These are phyloP conservation scores for Ustilago tritici DNA, from an alignment of 1,284 basidiomycete genomes.

Conservation along the genomic window DNA sequence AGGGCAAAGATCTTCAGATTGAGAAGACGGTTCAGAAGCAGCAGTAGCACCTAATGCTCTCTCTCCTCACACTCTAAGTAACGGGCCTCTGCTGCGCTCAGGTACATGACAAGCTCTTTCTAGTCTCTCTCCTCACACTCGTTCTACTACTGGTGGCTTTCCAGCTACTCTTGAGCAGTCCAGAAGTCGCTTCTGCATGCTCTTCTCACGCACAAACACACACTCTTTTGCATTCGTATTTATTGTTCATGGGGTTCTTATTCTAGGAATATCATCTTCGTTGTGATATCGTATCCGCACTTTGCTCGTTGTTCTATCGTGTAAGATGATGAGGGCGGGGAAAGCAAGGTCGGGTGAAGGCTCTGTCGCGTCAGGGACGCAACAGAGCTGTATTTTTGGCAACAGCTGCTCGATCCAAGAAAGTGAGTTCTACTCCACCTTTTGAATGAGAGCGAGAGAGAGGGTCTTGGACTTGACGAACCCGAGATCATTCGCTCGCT, in stretches of 20 bases:
- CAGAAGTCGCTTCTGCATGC: not conserved
- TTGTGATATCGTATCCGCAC: not conserved
- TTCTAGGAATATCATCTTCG: slow-evolving; percentile 1
- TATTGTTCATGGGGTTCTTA: not conserved
- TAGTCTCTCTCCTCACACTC: slow-evolving; percentile 1
- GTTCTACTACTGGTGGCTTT: not conserved
- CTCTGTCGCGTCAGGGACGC: not conserved
- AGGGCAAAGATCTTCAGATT: slow-evolving; percentile 5
- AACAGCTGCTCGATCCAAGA: slow-evolving; percentile 1
- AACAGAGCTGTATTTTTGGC: not conserved
- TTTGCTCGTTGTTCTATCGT: not conserved
- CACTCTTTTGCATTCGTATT: slow-evolving; percentile 1
- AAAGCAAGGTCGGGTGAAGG: slow-evolving; percentile 5
- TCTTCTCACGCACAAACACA: not conserved
- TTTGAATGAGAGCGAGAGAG: too few species aligned
- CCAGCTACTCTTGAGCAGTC: not conserved
- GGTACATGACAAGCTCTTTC: not conserved
- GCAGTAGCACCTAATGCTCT: slow-evolving; percentile 16
- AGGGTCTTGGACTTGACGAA: not conserved
- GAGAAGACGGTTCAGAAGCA: slow-evolving; percentile 17
- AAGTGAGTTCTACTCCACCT: not conserved
- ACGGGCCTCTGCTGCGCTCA: not conserved
- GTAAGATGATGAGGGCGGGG: not conserved
- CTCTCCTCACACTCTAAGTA: not conserved
- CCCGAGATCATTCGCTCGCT: not conserved